Evolutionary conservation across 1,284 basidiomycete genomes (phyloP), one percentile per base, ranked within the genome.

Genomic region (Ceratobasidium sp.): DNA sequence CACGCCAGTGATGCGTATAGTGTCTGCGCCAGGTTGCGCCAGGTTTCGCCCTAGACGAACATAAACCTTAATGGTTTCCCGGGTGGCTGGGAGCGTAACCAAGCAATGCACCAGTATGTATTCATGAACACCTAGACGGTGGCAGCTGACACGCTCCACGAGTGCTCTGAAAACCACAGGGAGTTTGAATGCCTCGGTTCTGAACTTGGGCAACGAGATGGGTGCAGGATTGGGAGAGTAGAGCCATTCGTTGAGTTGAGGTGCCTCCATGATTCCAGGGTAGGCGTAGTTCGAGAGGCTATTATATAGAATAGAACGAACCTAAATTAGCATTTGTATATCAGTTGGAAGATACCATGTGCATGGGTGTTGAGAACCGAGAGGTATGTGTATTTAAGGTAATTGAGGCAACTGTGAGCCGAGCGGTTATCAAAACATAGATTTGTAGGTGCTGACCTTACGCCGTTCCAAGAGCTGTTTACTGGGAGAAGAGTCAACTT

Each of bases 31-130:
- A 0, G 27, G 27, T 13, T 39, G 19, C 2, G 31, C 19, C 2
- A 49, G 65, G 39, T 56, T 49, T 2, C 65, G 65, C 54, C 56
- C 65, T 11, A 68, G 29, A n/a, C 65, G 65, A 22, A 68, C 14
- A 29, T 49, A 68, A 51, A 19, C 65, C 16, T 41, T 56, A 19
- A 24, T 24, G 29, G 31, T 22, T 8, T 49, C 19, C 14, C 5
- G 14, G 37, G 39, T 24, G 2, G 49, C 11, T 14, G 66, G 66
- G 3, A 71, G 41, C 41, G 41, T 62, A 14, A 71, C 14, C 6
- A 39, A n/a, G 46, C 66, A 71, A 24, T 31, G 41, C 11, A 71
- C 22, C 5, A 71, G 24, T 1, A 71, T 43, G 46, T 58, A 71
- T 9, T 71, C 66, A 37, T 71, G 66, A 13, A 71, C 24, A 2